Conservation (phyloP, 2,329 filamentous ascomycete species). For the Pseudogymnoascus sp. region DNA sequence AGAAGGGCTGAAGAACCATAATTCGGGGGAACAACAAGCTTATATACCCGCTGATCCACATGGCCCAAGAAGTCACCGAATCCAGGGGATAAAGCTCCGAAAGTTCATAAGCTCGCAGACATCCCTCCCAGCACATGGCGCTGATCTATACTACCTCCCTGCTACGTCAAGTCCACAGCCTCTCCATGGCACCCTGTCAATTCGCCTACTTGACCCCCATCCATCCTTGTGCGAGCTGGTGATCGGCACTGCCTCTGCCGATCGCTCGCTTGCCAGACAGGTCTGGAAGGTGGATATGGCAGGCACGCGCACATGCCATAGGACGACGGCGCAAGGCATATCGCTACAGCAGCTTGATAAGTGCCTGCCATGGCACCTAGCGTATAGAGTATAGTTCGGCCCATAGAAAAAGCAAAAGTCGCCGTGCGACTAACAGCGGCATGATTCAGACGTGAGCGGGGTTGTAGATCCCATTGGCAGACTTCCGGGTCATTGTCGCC, state of each 20-base stretch:
- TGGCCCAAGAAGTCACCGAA: not conserved
- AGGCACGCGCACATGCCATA: not conserved
- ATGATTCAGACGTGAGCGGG: not conserved
- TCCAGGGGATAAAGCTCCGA: not conserved
- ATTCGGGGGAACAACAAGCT: not conserved
- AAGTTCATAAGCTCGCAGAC: not conserved
- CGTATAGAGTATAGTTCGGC: not conserved
- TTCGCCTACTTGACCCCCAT: not conserved
- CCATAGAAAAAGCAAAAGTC: not conserved
- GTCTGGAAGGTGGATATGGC: not conserved
- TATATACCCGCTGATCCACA: not conserved
- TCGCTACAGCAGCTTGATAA: not conserved
- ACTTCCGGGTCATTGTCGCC: not conserved
- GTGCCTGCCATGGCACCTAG: not conserved
- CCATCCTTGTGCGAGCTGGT: not conserved
- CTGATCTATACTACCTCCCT: not conserved
- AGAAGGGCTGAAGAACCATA: not conserved
- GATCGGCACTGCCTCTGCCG: not conserved
- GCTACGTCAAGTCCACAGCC: not conserved
- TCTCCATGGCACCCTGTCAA: not conserved
- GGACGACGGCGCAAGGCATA: not conserved
- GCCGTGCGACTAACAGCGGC: not conserved
- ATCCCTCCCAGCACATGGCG: not conserved
- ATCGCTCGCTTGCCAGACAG: not conserved
- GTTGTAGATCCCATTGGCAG: not conserved